A percentile compares a stretch with the other conserved stretches of the same genome.
Conservation (phyloP, 2,329 filamentous ascomycete species). For the Arthroderma uncinatum region DNA sequence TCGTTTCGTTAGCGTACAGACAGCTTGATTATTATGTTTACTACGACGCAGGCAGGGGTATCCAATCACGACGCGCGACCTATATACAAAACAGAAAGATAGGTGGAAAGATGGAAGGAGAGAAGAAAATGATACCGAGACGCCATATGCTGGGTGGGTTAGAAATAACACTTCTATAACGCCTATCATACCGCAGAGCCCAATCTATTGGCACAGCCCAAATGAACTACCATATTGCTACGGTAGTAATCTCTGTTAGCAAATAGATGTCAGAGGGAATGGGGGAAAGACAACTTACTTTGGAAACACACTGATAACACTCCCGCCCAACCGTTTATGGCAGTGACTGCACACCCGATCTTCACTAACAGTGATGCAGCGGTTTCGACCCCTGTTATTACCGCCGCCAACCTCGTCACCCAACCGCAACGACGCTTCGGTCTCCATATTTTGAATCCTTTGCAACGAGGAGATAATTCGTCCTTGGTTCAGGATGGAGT, state of each 20-base stretch:
- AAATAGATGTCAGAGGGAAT: not conserved
- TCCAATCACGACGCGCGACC: not conserved
- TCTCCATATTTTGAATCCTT: conserved; percentile 66
- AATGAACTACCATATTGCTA: conserved; percentile 58
- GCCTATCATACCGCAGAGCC: conserved; percentile 18
- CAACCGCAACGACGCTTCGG: conserved; percentile 61
- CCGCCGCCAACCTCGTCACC: conserved; percentile 52
- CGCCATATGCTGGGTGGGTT: not conserved
- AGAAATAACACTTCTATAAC: conserved; percentile 11
- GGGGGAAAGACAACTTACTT: conserved; percentile 46
- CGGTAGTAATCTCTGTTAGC: conserved; percentile 7
- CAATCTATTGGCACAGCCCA: conserved; percentile 55
- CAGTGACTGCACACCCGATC: conserved; percentile 86
- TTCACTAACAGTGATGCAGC: conserved; percentile 70
- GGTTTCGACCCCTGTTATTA: conserved; percentile 47
- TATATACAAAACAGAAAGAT: conserved; percentile 10
- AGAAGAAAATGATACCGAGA: not conserved
- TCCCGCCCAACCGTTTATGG: conserved; percentile 82
- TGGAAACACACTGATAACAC: conserved; percentile 79
- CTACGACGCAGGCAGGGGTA: conserved; percentile 1
- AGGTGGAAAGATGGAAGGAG: conserved; percentile 7
- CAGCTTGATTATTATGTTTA: not conserved
- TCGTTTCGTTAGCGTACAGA: not conserved
- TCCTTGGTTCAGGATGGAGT: conserved; percentile 67
- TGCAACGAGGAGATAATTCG: conserved; percentile 66